These are phyloP conservation scores for Phytophthora chlamydospora DNA, from an alignment of 352 stramenopile species.

Conservation along the genomic window DNA sequence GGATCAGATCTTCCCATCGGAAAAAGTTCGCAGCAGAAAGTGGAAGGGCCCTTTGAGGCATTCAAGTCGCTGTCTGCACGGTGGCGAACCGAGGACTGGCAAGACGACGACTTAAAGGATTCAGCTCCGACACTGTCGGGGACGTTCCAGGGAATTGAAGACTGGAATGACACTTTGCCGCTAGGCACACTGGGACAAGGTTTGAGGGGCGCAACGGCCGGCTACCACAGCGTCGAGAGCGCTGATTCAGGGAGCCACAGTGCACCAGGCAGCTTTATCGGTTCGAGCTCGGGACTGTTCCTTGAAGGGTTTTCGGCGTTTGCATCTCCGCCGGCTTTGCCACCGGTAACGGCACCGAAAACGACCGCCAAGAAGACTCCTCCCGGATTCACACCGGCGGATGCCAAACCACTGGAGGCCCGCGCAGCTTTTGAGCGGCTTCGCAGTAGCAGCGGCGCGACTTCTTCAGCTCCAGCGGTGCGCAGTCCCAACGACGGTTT, in stretches of 20 bases:
- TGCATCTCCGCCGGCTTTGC: slow-evolving; percentile 3
- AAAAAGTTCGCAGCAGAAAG: slow-evolving; percentile 4
- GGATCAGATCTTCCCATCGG: background rate
- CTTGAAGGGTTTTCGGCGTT: slow-evolving; percentile 27
- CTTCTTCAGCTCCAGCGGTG: background rate
- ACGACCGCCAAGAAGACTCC: slow-evolving; percentile 36
- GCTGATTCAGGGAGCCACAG: slow-evolving; percentile 5
- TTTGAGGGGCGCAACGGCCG: background rate
- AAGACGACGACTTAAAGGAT: slow-evolving; percentile 11
- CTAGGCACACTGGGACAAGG: slow-evolving; percentile 13
- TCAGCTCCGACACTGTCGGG: slow-evolving; percentile 11
- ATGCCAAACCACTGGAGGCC: slow-evolving; percentile 58
- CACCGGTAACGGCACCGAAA: slow-evolving; percentile 1
- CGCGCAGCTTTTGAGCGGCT: slow-evolving; percentile 58
- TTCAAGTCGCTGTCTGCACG: slow-evolving; percentile 36
- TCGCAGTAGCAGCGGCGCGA: slow-evolving; percentile 3
- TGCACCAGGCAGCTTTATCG: slow-evolving; percentile 23
- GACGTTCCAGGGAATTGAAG: slow-evolving; percentile 11
- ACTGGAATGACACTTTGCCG: slow-evolving; percentile 27
- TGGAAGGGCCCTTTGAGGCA: slow-evolving; percentile 29
- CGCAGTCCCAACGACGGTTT: slow-evolving; percentile 15
- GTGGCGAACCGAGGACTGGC: slow-evolving; percentile 34
- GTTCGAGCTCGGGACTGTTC: slow-evolving; percentile 5
- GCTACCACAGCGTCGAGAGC: slow-evolving; percentile 12
- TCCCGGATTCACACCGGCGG: slow-evolving; percentile 63